Evolutionary conservation across 2,329 filamentous ascomycete genomes (phyloP).

Genomic region (Cytospora schulzeri): DNA sequence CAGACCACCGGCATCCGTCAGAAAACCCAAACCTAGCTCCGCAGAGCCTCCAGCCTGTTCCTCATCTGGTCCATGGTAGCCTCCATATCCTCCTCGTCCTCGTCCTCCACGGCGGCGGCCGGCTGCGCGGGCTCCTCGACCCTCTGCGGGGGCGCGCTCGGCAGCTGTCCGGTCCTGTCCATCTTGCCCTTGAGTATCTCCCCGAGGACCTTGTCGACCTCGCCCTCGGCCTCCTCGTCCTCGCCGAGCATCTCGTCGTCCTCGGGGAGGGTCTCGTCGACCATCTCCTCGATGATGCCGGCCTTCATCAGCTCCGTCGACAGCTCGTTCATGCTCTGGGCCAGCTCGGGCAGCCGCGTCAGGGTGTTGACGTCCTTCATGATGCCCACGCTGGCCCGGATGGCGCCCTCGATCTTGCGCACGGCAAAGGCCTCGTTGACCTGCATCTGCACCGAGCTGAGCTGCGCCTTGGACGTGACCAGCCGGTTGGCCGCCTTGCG

Average conservation of each 20-base stretch:
- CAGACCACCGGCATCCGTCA: background rate
- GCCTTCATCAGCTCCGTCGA: conserved; percentile 88
- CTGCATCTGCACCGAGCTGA: conserved; percentile 94
- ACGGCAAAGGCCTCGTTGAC: conserved; percentile 96
- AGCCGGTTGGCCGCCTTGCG: conserved; percentile 76
- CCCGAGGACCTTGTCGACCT: conserved; percentile 90
- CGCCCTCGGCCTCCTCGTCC: conserved; percentile 73
- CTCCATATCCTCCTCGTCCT: conserved; percentile 84
- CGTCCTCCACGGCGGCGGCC: conserved; percentile 59
- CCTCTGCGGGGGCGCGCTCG: conserved; percentile 55
- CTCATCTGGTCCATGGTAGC: conserved; percentile 94
- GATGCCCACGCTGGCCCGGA: conserved; percentile 82
- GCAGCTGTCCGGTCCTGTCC: conserved; percentile 62
- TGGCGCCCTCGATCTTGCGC: conserved; percentile 91
- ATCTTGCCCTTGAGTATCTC: conserved; percentile 86
- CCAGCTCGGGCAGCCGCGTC: conserved; percentile 81
- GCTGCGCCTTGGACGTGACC: conserved; percentile 85
- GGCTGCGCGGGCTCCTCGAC: conserved; percentile 54
- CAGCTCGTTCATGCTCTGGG: conserved; percentile 85
- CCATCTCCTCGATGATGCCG: conserved; percentile 97
- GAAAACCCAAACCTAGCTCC: conserved; percentile 64
- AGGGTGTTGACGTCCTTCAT: conserved; percentile 96
- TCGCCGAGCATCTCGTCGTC: conserved; percentile 70
- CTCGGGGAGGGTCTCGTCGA: conserved; percentile 80
- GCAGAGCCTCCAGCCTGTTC: conserved; percentile 83